Evolutionary conservation across 805 yeast species (phyloP).

Genomic region (Wickerhamomyces canadensis): DNA sequence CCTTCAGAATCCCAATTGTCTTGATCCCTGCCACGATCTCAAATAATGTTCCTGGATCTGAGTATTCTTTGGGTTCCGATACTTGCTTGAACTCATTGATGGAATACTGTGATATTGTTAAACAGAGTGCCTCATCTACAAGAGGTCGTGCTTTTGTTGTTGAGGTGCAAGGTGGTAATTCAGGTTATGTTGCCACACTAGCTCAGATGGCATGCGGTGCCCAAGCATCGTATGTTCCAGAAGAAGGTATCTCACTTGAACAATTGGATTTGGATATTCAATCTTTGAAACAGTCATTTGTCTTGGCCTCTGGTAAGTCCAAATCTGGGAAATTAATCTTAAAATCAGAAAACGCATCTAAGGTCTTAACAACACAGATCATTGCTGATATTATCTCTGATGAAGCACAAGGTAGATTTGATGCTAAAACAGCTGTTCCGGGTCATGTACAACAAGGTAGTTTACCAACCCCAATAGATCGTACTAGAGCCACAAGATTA

Average conservation of each 20-base stretch:
- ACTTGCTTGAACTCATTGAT: slow-evolving; percentile 69
- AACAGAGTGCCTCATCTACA: slow-evolving; percentile 74
- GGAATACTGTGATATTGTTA: slow-evolving; percentile 72
- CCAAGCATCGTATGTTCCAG: slow-evolving; percentile 72
- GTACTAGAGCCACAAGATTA: slow-evolving; percentile 68
- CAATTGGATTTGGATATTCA: slow-evolving; percentile 63
- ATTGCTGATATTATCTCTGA: slow-evolving; percentile 65
- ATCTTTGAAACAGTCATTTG: slow-evolving; percentile 52
- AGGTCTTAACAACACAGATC: slow-evolving; percentile 60
- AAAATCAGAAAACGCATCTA: slow-evolving; percentile 64
- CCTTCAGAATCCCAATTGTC: slow-evolving; percentile 73
- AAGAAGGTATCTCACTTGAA: slow-evolving; percentile 53
- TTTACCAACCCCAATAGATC: slow-evolving; percentile 70
- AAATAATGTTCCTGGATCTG: slow-evolving; percentile 78
- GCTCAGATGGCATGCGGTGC: slow-evolving; percentile 70
- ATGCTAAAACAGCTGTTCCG: slow-evolving; percentile 75
- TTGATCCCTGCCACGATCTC: slow-evolving; percentile 77
- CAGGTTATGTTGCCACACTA: slow-evolving; percentile 70
- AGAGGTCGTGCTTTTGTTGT: slow-evolving; percentile 76
- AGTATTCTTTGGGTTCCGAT: slow-evolving; percentile 70
- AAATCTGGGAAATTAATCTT: slow-evolving; percentile 67
- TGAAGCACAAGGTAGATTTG: slow-evolving; percentile 60
- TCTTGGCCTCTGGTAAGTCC: slow-evolving; percentile 56
- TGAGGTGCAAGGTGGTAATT: slow-evolving; percentile 83
- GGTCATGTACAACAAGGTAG: slow-evolving; percentile 89